phyloP scores from a whole-genome alignment of 1,284 basidiomycete genomes.

The Vanrija sp. region DNA sequence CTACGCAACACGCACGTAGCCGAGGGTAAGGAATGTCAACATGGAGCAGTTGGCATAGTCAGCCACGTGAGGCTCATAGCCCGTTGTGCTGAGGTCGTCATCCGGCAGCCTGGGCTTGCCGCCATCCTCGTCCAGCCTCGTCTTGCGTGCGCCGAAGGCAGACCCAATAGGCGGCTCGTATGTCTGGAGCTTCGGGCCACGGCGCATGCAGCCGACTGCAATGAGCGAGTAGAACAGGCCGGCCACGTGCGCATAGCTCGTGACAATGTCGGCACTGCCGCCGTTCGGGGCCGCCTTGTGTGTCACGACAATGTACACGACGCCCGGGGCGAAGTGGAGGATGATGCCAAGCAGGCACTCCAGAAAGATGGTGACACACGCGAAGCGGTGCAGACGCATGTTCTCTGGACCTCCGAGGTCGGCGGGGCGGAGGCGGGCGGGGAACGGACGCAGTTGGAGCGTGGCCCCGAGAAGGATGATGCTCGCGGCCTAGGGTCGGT shows the following conservation, averaged over 20 bases:
- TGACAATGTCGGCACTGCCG: background rate
- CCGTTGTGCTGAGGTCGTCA: background rate
- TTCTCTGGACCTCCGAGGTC: constrained; percentile 14
- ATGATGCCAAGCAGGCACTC: constrained; percentile 1
- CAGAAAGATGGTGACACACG: constrained; percentile 10
- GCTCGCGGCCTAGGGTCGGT: constrained; percentile 2
- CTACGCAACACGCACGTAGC: constrained; percentile 30
- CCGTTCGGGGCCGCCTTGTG: constrained; percentile 4
- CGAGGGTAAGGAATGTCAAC: constrained; percentile 37
- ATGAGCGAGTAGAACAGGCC: background rate
- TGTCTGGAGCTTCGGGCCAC: constrained; percentile 38
- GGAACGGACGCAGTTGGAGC: constrained; percentile 32
- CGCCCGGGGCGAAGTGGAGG: constrained; percentile 25
- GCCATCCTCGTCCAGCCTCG: background rate
- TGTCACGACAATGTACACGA: constrained; percentile 29
- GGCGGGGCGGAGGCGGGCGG: constrained; percentile 9
- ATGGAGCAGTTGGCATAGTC: constrained; percentile 43
- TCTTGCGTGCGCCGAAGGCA: constrained; percentile 33
- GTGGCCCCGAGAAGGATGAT: constrained; percentile 5
- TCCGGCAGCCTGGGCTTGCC: constrained; percentile 6
- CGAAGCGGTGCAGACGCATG: constrained; percentile 11
- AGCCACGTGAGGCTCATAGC: constrained; percentile 31
- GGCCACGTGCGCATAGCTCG: constrained; percentile 3
- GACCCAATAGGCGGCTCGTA: constrained; percentile 31
- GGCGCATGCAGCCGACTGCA: constrained; percentile 31